Evolutionary conservation across 1,139 yeast genomes (phyloP), one percentile per base, ranked within the genome.

Genomic region (Geotrichum aggregatum): DNA sequence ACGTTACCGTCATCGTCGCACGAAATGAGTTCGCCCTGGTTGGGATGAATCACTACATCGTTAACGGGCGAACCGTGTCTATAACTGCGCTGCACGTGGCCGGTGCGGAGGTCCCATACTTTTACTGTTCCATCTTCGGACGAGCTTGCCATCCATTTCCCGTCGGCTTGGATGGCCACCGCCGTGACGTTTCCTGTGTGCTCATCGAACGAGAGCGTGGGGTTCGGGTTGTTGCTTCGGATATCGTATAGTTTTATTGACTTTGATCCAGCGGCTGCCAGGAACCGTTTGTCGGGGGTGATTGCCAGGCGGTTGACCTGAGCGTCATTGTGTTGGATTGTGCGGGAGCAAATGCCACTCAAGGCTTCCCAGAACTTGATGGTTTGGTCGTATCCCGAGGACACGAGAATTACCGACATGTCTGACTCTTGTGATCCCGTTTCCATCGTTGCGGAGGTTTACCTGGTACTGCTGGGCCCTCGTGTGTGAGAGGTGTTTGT

Each of bases 341-440:
- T 92, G 43, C 98, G 75, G 5, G 96, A 87, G 65, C 98, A 92
- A 10, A 89, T 96, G 0, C 99, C 98, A 0, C 97, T 87, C 43
- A 92, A 75, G 0, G 99, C 99, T 64, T 92, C 99, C 99, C 99
- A 92, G 71, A 94, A 94, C 57, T 97, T 73, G 58, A 92, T 91
- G 13, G 98, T 88, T 65, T 91, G 97, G 73, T 92, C 99, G 68
- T 92, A 92, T 4, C 98, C 97, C 1, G 98, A 96, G n/a, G 97
- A 88, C 1, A 96, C 98, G 59, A 92, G 76, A 54, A 94, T 86
- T 14, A 92, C 98, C 16, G 96, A 87, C 97, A 91, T 87, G 58
- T 56, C 68, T n/a, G 63, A 55, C 44, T 66, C 69, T 35, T 63
- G 68, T n/a, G 62, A 24, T 2, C 38, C 49, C 13, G 16, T 44